Percentiles rank a stretch among this genome's conserved stretches.
phyloP scores from a whole-genome alignment of 768 basidiomycete species.

The Lentinula boryana region DNA sequence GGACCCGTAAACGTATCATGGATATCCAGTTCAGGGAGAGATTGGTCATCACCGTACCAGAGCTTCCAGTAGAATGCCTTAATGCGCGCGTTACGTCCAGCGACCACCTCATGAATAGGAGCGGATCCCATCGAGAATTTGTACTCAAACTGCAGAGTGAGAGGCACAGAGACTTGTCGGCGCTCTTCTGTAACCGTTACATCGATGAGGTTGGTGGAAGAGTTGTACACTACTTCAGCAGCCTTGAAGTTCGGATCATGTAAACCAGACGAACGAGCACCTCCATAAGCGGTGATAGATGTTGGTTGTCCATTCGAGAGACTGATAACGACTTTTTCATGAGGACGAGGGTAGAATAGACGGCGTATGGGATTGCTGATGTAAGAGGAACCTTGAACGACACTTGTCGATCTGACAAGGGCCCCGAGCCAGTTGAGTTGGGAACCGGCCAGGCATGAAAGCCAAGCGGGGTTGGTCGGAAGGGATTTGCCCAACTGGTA shows the following conservation, averaged over 20 bases:
- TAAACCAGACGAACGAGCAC: slow-evolving; percentile 71
- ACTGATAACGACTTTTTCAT: slow-evolving; percentile 71
- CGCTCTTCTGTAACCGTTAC: slow-evolving; percentile 84
- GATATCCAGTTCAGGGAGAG: slow-evolving; percentile 72
- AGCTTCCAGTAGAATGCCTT: slow-evolving; percentile 98
- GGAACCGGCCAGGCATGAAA: slow-evolving; percentile 79
- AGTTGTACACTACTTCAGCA: slow-evolving; percentile 60
- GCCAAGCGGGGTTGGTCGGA: slow-evolving; percentile 69
- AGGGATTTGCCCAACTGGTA: slow-evolving; percentile 44
- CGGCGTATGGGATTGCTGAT: slow-evolving; percentile 87
- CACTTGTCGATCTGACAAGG: slow-evolving; percentile 69
- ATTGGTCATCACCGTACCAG: slow-evolving; percentile 89
- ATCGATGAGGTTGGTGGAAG: slow-evolving; percentile 49
- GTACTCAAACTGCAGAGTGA: slow-evolving; percentile 79
- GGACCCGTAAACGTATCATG: slow-evolving; percentile 82
- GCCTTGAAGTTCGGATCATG: slow-evolving; percentile 80
- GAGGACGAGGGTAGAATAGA: slow-evolving; percentile 73
- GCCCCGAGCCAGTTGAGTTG: slow-evolving; percentile 84
- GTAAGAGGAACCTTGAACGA: slow-evolving; percentile 84
- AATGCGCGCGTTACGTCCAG: slow-evolving; percentile 81
- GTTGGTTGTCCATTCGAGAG: slow-evolving; percentile 38
- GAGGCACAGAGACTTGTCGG: slow-evolving; percentile 66
- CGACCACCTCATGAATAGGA: slow-evolving; percentile 87
- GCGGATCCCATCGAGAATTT: slow-evolving; percentile 83
- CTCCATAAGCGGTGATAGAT: slow-evolving; percentile 67